phyloP scores from a whole-genome alignment of 768 basidiomycete genomes.

The Mycena sanguinolenta region DNA sequence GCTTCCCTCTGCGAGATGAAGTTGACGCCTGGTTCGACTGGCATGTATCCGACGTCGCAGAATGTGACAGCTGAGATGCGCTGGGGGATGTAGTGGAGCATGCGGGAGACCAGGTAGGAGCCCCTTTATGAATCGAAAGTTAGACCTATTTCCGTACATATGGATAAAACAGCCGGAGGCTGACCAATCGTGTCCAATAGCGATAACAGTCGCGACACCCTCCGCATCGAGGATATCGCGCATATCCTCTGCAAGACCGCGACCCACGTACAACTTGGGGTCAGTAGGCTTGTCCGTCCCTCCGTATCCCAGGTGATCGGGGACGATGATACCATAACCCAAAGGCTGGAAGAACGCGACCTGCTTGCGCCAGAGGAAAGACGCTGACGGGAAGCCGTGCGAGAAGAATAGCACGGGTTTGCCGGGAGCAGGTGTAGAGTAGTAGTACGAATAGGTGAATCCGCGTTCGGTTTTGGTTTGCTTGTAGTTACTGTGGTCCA shows the following conservation, averaged over 20 bases:
- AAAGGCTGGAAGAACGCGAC: constrained; percentile 50
- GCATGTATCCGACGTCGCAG: constrained; percentile 50
- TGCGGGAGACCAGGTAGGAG: constrained; percentile 44
- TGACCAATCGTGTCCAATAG: constrained; percentile 58
- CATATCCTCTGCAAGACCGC: constrained; percentile 53
- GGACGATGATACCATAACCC: constrained; percentile 62
- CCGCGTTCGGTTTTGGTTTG: constrained; percentile 44
- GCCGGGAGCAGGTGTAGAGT: constrained; percentile 30
- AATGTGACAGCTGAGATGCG: constrained; percentile 58
- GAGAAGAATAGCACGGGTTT: constrained; percentile 56
- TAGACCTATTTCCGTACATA: neutral
- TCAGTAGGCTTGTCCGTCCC: constrained; percentile 61
- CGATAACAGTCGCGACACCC: constrained; percentile 47
- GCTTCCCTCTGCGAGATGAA: constrained; percentile 33
- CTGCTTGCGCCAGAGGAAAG: constrained; percentile 56
- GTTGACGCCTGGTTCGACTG: constrained; percentile 36
- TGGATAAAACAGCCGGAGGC: neutral
- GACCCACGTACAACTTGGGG: constrained; percentile 47
- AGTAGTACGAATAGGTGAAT: constrained; percentile 46
- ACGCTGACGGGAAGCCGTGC: constrained; percentile 62
- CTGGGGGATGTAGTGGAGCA: constrained; percentile 53
- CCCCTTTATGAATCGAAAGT: constrained; percentile 49
- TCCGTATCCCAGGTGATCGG: constrained; percentile 68
- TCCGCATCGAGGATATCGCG: constrained; percentile 54
- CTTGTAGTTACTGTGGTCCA: constrained; percentile 21